Evolutionary conservation across 2,329 filamentous ascomycete species (phyloP), one percentile per base, ranked within the genome.

Genomic region (Sarocladiaceae sp.): DNA sequence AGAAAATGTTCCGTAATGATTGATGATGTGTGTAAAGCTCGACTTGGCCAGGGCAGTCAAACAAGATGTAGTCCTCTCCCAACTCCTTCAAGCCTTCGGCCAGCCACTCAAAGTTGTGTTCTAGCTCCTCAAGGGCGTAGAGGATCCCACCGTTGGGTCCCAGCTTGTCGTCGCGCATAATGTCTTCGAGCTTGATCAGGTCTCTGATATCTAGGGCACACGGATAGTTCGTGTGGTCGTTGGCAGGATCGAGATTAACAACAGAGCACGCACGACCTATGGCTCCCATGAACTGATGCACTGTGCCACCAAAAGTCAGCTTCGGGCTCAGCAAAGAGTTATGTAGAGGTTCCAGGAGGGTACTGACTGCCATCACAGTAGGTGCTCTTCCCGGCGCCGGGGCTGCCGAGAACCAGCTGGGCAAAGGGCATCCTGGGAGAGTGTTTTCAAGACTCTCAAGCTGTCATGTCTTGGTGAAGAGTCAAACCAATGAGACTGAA

Each of bases 231-330:
- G 89, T 93, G 48, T 84, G 82, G 58, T 97, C 91, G 71, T 98
- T 98, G 45, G 93, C 93, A 20, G 93, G 93, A 66, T 98, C 93
- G 52, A 98, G 83, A 62, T 98, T 98, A 47, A 96, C 88, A 29
- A 97, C 82, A 13, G 88, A 94, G 70, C 88, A 95, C 64, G 94
- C 90, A 46, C 93, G 85, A 48, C 90, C 89, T 61, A 98, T 95
- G 51, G 93, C 91, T 52, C 84, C 84, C 75, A 97, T 85, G 69
- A 98, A 98, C 68, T 98, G 93, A 60, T 96, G 88, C 86, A 98
- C 80, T 83, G 47, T 9, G 16, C 3, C 12, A 3, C 12, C 29
- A 11, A 2, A 1, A 9, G 3, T 3, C 37, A 7, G n/a, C 13
- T 12, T 24, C 23, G 16, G 13, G 5, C 18, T 27, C 27, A n/a